Evolutionary conservation across 2,329 filamentous ascomycete species (phyloP).

Genomic region (Fonsecaea pugnacius): DNA sequence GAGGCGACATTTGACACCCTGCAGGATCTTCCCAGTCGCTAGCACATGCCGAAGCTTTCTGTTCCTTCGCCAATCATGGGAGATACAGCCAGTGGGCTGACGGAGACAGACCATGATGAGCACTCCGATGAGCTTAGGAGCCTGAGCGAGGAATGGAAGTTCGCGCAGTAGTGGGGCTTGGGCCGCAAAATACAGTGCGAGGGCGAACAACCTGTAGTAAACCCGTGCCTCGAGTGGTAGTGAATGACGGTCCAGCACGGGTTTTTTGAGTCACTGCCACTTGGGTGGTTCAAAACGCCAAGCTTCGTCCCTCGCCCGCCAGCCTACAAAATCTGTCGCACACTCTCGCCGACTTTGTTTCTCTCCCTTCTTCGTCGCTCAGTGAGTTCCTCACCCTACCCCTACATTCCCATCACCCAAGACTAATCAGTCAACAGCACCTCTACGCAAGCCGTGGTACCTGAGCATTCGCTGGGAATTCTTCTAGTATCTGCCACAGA

Average conservation of each 20-base stretch:
- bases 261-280: constrained; percentile 15
- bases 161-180: constrained; percentile 18
- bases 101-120: constrained; percentile 5
- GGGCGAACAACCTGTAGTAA: constrained; percentile 1
- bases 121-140: not conserved
- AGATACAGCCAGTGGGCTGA: constrained; percentile 12
- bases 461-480: constrained; percentile 52
- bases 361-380: constrained; percentile 37
- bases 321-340: constrained; percentile 37
- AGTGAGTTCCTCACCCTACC: constrained; percentile 36
- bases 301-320: constrained; percentile 27
- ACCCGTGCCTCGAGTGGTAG: not conserved
- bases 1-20: constrained; percentile 7
- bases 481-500: constrained; percentile 55
- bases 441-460: constrained; percentile 59
- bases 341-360: constrained; percentile 33
- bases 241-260: constrained; percentile 12
- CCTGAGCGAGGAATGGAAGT: constrained; percentile 1
- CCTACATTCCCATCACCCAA: constrained; percentile 26
- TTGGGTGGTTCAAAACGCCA: constrained; percentile 26
- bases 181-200: constrained; percentile 17
- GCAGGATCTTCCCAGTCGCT: constrained; percentile 14
- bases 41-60: constrained; percentile 21
- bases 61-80: constrained; percentile 13
- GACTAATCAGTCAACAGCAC: constrained; percentile 47